Percentiles rank a stretch among this genome's conserved stretches.
Evolutionary conservation across 192 early-diverging fungal genomes (phyloP).

Genomic region (Diversispora epigaea): DNA sequence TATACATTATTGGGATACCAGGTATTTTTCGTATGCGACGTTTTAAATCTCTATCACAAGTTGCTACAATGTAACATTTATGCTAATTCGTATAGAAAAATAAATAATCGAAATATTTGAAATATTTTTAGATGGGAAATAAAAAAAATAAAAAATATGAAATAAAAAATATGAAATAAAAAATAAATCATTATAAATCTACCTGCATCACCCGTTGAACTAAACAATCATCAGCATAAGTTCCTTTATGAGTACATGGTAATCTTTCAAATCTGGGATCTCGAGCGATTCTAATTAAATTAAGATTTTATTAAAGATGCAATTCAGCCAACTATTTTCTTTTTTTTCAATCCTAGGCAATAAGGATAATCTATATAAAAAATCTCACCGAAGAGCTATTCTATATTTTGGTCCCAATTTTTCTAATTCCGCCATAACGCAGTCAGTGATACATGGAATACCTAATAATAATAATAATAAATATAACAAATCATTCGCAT

Average conservation of each 20-base stretch:
- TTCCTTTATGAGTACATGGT: conserved; percentile 95
- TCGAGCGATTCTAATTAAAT: conserved; percentile 69
- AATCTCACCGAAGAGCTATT: conserved; percentile 76
- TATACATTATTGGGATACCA: conserved; percentile 98
- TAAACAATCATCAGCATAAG: conserved; percentile 99
- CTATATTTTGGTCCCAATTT: conserved; percentile 96
- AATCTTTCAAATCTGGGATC: conserved; percentile 97
- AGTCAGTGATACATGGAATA: conserved; percentile 97
- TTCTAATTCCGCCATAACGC: conserved; percentile 98
- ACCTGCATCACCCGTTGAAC: conserved; percentile 71
- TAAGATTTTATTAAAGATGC: background rate
- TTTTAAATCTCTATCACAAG: conserved; percentile 96
- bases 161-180: background rate
- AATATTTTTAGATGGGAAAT: background rate
- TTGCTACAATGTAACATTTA: conserved; percentile 97
- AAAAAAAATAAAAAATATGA: background rate
- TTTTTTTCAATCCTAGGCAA: background rate
- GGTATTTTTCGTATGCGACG: conserved; percentile 92
- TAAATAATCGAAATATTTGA: too few species aligned
- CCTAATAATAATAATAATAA: conserved; percentile 33
- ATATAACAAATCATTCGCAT: background rate
- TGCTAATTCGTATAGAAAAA: conserved; percentile 63
- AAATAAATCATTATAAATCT: conserved; percentile 26
- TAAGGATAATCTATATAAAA: background rate
- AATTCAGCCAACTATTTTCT: too few species aligned